Evolutionary conservation across 257 asterid species (phyloP), one percentile per base, ranked within the genome.

Genomic region (Nicotiana otophora): DNA sequence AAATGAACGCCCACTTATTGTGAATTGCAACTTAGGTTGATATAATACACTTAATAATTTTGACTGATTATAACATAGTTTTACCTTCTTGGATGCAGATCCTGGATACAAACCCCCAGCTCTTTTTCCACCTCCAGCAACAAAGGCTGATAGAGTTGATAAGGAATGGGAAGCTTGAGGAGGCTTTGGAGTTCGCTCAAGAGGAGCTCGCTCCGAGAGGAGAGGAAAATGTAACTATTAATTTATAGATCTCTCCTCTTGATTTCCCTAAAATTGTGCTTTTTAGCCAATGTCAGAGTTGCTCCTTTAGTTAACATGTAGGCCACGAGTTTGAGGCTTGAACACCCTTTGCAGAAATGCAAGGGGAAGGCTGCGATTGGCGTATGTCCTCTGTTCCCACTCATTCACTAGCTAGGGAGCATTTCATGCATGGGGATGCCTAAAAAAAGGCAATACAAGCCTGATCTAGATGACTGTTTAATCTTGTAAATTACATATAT

Each of bases 141-240:
- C 99, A 93, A 85, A 87, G 95, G 83, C 88, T 95, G 88, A 92
- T 95, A 83, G 99, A 95, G 82, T 83, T 95, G 87, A 91, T 93
- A 76, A 87, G 98, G 75, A 88, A 92, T 58, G 95, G 95, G 60
- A 93, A 91, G 89, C 86, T 92, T 8, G 94, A 89, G 72, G 97
- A 93, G 83, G 99, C 99, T 87, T 87, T 95, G 87, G 97, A 92
- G 85, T 92, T 95, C 88, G 98, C 98, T 84, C 97, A 91, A 84
- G 97, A 93, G 87, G 97, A 95, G 90, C 98, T 93, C 68, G 98
- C 98, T 88, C 97, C 98, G 26, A 90, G 94, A 85, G 98, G 97
- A 78, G 99, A 93, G 89, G 97, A 93, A 91, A 91, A 95, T 85
- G 99, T 95, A 89, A 86, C 77, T 81, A 78, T 74, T 26, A 51